Evolutionary conservation across 495 filamentous ascomycete species (phyloP), one percentile per base, ranked within the genome.

Genomic region (Xylaria telfairii): DNA sequence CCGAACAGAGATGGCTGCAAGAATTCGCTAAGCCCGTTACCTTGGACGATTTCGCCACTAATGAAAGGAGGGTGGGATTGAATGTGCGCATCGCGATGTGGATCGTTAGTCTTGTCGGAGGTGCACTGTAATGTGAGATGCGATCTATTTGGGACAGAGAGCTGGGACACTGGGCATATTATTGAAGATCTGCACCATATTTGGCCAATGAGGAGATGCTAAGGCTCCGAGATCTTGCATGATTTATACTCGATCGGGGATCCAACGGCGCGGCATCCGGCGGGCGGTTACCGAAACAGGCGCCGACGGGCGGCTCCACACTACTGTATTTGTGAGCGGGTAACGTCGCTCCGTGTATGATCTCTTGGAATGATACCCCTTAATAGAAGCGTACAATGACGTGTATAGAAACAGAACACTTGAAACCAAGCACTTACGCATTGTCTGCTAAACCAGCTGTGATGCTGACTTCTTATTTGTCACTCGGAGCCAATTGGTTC

Each of bases 61-160:
- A 86, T 1, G 96, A 98, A 76, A 87, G 96, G 69, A 89, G 92
- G 63, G 96, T 98, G 4, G 88, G 92, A 3, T 85, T 95, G 80
- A 91, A 92, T 77, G 96, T 99, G 37, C 87, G 93, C 67, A 80
- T 97, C 57, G 93, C 94, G 4, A 94, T 98, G 92, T 94, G 92
- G 93, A 90, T 98, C 78, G 92, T 93, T 4, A 85, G 87, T 78
- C 83, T 90, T 68, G 84, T 92, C 32, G 92, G 92, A 2, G 92
- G 92, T 7, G 90, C 90, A 17, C 82, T 94, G 41, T 93, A 78
- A 81, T 34, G n/a, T n/a, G 5, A 12, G 26, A 44, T 32, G 34
- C 1, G 3, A 4, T 12, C 24, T 26, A 32, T 59, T 59, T 19
- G 10, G 12, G 15, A 46, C 67, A 64, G 41, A 61, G 56, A 41